A percentile compares a stretch with the other conserved stretches of the same genome.
These are phyloP conservation scores for Musa itinerans DNA, from an alignment of 176 grass and related monocot genomes.

Conservation along the genomic window DNA sequence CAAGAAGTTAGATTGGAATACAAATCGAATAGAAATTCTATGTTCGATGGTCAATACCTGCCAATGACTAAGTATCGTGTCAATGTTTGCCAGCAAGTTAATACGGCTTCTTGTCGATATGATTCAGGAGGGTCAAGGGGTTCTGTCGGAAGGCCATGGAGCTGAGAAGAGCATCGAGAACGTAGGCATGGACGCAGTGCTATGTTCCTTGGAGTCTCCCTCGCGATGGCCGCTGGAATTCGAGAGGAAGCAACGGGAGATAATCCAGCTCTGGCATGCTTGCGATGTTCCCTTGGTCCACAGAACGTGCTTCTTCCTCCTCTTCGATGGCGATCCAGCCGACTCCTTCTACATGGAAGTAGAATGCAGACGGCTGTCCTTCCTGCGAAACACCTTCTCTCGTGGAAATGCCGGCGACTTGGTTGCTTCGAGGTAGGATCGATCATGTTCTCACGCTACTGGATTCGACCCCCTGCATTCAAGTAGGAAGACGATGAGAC, in stretches of 20 bases:
- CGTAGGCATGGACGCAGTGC: neutral
- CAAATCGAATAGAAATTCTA: too few species aligned
- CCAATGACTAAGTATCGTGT: too few species aligned
- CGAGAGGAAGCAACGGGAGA: constrained; percentile 55
- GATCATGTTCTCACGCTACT: constrained; percentile 16
- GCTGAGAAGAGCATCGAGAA: constrained; percentile 12
- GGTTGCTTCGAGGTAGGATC: constrained; percentile 31
- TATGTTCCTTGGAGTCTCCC: constrained; percentile 23
- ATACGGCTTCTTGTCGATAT: neutral
- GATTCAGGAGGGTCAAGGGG: constrained; percentile 22
- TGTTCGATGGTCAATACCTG: too few species aligned
- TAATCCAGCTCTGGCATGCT: constrained; percentile 69
- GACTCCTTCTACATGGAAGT: constrained; percentile 90
- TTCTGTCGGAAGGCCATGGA: constrained; percentile 17
- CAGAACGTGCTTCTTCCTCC: constrained; percentile 84
- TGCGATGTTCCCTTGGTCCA: constrained; percentile 78
- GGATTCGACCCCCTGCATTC: neutral
- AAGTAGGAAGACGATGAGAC: neutral
- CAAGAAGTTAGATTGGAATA: too few species aligned
- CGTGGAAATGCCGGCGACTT: neutral
- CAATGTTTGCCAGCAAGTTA: neutral
- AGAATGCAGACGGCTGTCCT: constrained; percentile 61
- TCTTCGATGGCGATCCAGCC: constrained; percentile 70
- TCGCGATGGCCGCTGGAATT: constrained; percentile 47
- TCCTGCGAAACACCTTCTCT: constrained; percentile 45